Percentiles rank a stretch among this genome's conserved stretches.
phyloP scores from a whole-genome alignment of 2,329 filamentous ascomycete genomes.

The Raffaelea arxii region DNA sequence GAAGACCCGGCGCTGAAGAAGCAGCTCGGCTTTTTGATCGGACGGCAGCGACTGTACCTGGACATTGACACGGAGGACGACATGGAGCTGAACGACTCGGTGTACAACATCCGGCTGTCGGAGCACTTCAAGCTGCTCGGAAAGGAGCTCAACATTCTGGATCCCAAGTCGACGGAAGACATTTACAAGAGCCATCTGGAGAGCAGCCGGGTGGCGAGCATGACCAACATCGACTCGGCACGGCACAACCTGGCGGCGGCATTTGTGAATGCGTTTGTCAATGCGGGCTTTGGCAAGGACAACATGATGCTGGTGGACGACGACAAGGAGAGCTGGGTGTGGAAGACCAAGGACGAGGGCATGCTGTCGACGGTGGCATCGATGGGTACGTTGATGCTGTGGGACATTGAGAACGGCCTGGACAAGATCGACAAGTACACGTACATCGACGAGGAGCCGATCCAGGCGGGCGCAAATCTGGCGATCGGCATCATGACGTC shows the following conservation, averaged over 20 bases:
- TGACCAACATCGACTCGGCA: slow-evolving; percentile 92
- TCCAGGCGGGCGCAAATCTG: slow-evolving; percentile 84
- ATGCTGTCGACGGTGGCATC: slow-evolving; percentile 96
- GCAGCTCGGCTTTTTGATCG: slow-evolving; percentile 88
- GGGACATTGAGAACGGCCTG: slow-evolving; percentile 86
- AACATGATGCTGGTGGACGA: slow-evolving; percentile 95
- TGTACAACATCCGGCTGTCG: slow-evolving; percentile 69
- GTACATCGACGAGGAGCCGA: slow-evolving; percentile 68
- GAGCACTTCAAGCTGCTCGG: slow-evolving; percentile 90
- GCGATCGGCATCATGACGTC: slow-evolving; percentile 95
- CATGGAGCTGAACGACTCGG: slow-evolving; percentile 45
- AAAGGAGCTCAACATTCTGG: slow-evolving; percentile 93
- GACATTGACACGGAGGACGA: slow-evolving; percentile 40
- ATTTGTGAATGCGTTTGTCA: slow-evolving; percentile 95
- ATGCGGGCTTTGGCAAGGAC: slow-evolving; percentile 89
- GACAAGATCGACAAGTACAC: slow-evolving; percentile 95
- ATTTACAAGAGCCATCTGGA: slow-evolving; percentile 99
- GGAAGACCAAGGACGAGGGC: slow-evolving; percentile 97
- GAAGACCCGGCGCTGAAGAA: slow-evolving; percentile 76
- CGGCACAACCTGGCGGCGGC: slow-evolving; percentile 91
- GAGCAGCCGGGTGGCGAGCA: slow-evolving; percentile 81
- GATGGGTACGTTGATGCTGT: slow-evolving; percentile 79
- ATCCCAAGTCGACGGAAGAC: slow-evolving; percentile 94
- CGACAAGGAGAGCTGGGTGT: slow-evolving; percentile 89
- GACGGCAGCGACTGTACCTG: slow-evolving; percentile 80